Base-by-base conservation (phyloP, 108 stramenopile species). In the Mediolabrus comicus region DNA sequence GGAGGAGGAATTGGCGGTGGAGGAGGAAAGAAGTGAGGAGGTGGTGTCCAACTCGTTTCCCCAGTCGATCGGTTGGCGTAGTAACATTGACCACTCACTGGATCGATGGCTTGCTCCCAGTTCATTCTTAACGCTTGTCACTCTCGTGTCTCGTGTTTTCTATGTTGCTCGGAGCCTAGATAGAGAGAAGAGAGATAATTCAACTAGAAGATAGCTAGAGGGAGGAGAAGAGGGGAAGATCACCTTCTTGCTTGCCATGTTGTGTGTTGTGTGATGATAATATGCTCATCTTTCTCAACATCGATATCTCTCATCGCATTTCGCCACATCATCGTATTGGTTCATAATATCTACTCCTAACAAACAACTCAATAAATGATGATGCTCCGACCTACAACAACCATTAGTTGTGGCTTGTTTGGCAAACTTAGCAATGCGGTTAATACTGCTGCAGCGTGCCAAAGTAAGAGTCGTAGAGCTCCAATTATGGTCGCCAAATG, bases 21-120 rank as follows among this genome's bases (percentile, higher is more conserved):
- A 12, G 65, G 69, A 34, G 69, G 77, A 38, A 59, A 65, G 16
- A 65, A 59, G 36, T 53, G 66, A 4, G 59, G 49, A 16, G 83
- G 84, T 38, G 63, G 67, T 14, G 43, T 65, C 85, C 85, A 86
- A 28, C 65, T 72, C 34, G 83, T 74, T 39, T 84, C 66, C 9
- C 80, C 83, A 2, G 83, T 86, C 25, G 68, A 60, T 35, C 60
- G 60, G 35, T 86, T 77, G 41, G 64, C 71, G 52, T 69, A 83
- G 38, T 82, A 84, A 3, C 11, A 29, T 2, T 34, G 49, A 11
- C 62, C 62, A 30, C 66, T 62, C 19, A 43, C 59, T 17, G 74
- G 66, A 67, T 86, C 85, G 3, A 65, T 38, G 13, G 80, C 65
- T 22, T 63, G 68, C 11, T 57, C 71, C 85, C 83, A 86, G n/a